Base-by-base conservation (phyloP, 169 alveolate species). In the Babesia sp. region DNA sequence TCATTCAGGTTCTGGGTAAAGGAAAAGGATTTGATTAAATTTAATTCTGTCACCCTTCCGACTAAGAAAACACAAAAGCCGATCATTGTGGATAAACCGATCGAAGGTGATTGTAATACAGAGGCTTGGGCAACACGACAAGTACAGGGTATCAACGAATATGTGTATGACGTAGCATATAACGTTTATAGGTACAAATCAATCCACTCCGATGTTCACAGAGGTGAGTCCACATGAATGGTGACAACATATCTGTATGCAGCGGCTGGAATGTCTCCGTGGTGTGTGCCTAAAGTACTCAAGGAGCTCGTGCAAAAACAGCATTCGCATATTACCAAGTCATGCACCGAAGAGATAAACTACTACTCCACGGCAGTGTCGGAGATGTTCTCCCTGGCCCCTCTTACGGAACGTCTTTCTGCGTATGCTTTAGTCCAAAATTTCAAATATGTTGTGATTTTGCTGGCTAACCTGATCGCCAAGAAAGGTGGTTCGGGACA, bases 1-100 rank as follows among this genome's bases (percentile, higher is more conserved):
- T 18, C 63, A n/a, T 80, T 71, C 50, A 51, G 88, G 45, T 80
- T 80, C 72, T 80, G 88, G 88, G 88, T 80, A 14, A 70, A 80
- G 66, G 88, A 80, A 61, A 71, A 71, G 71, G 88, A 80, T 53
- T 70, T 80, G n/a, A 80, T 80, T 44, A 69, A 69, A 55, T 71
- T 37, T 55, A 50, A 71, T 16, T 16, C 75, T 9, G 74, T 80
- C 34, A 68, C n/a, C 20, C 50, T 16, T 3, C 1, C 39, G 8
- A 3, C 57, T 20, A 26, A 42, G 24, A 58, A 34, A 42, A 0
- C 24, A 24, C 29, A 7, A 16, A 42, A 36, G 34, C 36, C 79
- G 9, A 75, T 34, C 18, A 20, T 57, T 9, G 54, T 1, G 33
- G 31, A 16, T 34, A 20, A 9, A 24, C 18, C 1, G 50, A 14